phyloP scores from a whole-genome alignment of 2,329 filamentous ascomycete species.

The Exophiala sp. region DNA sequence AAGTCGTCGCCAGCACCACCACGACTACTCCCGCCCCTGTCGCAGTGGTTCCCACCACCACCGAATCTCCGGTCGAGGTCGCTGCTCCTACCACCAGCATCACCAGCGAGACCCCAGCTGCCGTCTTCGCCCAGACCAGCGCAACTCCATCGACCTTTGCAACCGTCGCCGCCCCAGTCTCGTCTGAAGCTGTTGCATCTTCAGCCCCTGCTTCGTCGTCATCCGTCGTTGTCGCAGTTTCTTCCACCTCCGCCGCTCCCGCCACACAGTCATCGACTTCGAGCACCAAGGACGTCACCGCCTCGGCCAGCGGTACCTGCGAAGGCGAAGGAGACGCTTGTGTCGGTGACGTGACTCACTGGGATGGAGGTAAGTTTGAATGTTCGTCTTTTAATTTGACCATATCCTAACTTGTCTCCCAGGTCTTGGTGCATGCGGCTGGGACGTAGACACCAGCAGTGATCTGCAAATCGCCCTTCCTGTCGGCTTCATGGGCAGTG shows the following conservation, averaged over 20 bases:
- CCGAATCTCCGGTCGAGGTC: neutral
- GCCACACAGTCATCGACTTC: neutral
- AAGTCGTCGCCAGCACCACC: neutral
- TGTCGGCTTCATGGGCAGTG: constrained; percentile 54
- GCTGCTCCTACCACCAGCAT: neutral
- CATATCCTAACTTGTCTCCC: constrained; percentile 3
- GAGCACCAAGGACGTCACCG: constrained; percentile 6
- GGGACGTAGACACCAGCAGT: constrained; percentile 50
- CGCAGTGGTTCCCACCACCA: neutral
- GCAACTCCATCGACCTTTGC: constrained; percentile 14
- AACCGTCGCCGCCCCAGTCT: constrained; percentile 9
- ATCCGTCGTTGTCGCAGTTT: neutral
- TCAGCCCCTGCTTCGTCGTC: constrained; percentile 2
- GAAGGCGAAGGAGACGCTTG: constrained; percentile 35
- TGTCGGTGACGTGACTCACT: constrained; percentile 68
- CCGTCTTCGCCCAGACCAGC: constrained; percentile 1
- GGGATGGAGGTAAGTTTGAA: constrained; percentile 49
- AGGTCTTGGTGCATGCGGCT: constrained; percentile 59
- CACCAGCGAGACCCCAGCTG: neutral
- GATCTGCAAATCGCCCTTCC: constrained; percentile 66
- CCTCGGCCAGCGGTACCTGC: constrained; percentile 27
- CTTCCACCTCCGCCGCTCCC: neutral
- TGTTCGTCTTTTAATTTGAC: neutral
- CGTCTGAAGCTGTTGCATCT: constrained; percentile 1
- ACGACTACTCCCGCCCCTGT: neutral